Evolutionary conservation across 331 rosid species (phyloP), one percentile per base, ranked within the genome.

Genomic region (Erythrophleum ivorense): DNA sequence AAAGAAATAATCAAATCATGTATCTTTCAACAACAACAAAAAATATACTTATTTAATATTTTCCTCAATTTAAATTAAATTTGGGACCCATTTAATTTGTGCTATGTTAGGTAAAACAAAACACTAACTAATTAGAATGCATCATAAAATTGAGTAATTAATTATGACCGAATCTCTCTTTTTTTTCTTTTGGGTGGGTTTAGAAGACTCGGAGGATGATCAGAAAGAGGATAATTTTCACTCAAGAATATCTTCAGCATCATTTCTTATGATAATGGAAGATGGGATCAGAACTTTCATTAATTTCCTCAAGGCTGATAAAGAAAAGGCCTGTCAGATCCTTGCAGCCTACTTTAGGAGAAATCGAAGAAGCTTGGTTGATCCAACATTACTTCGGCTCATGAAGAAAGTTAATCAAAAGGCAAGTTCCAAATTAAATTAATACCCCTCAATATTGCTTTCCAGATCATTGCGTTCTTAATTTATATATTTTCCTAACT

Each of bases 211-310:
- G 50, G 94, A 88, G 75, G 97, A 96, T 59, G 91, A 91, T 53
- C 67, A 86, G 79, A 90, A 81, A 78, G 92, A 80, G 6, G 85
- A 85, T 48, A 83, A 80, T 6, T 76, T 73, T 78, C 85, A 86
- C 40, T 86, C 92, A 13, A 92, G 88, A 83, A 94, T 92, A 85
- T 84, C 98, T 1, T 80, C 99, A 50, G 85, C 85, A 24, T 85
- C 92, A 59, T 96, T 96, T 88, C 84, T 92, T 33, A 83, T 83
- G 82, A 90, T 94, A 88, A 92, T 96, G 97, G 99, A 94, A 85
- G 99, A 96, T 45, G 97, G 99, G 73, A 94, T 96, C 83, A 89
- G 90, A 77, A 96, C 97, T 66, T 94, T 92, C 94, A 92, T 94
- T 97, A 85, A 84, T 85, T 96, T 96, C 76, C 87, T 96, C 16